Base-by-base conservation (phyloP, 305 asterid species). In the Fraxinus latifolia region DNA sequence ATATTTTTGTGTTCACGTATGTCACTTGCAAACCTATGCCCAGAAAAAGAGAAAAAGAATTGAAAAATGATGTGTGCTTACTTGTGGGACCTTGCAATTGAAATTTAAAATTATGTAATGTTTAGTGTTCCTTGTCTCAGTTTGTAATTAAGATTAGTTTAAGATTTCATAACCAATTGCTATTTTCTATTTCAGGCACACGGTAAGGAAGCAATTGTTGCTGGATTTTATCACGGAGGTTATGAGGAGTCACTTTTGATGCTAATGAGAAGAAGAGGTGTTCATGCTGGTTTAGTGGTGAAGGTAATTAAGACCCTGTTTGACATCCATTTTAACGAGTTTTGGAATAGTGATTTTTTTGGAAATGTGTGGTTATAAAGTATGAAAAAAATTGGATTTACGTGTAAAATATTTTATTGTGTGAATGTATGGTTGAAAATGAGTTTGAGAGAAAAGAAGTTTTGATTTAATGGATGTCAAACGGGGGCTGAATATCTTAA, bases 211-310 rank as follows among this genome's bases (percentile, higher is more conserved):
- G 92, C 97, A 82, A 88, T 95, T 80, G 96, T 95, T 81, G 89
- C 99, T 80, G 98, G 99, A 81, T 95, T 95, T 84, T 95, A 95
- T 89, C 98, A 95, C 55, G 94, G 80, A 86, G 99, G 99, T 58
- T 95, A 93, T 62, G 99, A 94, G 88, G 99, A 95, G 80, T 92
- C 99, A 58, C 89, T 95, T 81, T 82, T 95, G 82, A 95, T 95
- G 99, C 95, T 95, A 82, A 94, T 95, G 98, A 91, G 99, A 85
- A 91, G 99, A 89, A 88, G 99, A 88, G 97, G 97, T 77, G 88
- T 94, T 84, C 97, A 95, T 84, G 91, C 99, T 7, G 99, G 97
- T 82, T 91, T 95, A 87, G 99, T 95, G 79, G 95, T 95, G 79
- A 95, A 95, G 96, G 98, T 95, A 87, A 70, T 76, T 23, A 36